These are phyloP conservation scores for Dichotomocladium elegans DNA, from an alignment of 371 early-diverging fungal species.

Conservation along the genomic window DNA sequence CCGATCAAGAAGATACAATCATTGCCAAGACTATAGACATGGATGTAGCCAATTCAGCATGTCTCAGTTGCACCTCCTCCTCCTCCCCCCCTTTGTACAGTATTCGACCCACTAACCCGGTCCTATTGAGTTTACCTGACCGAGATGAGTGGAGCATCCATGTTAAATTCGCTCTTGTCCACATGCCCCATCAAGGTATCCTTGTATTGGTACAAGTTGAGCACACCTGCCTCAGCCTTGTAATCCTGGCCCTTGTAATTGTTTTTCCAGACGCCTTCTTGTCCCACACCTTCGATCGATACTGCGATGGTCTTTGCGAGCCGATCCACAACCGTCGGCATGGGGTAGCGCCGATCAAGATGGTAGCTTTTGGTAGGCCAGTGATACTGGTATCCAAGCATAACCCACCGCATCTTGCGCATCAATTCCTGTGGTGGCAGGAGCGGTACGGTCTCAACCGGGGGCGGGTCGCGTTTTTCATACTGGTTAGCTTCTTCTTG, in stretches of 20 bases:
- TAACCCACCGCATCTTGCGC: slow-evolving; percentile 79
- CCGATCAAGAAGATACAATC: slow-evolving; percentile 82
- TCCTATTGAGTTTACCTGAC: slow-evolving; percentile 49
- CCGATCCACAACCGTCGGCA: slow-evolving; percentile 46
- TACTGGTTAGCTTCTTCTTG: background rate
- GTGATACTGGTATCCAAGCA: slow-evolving; percentile 89
- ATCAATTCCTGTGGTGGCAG: slow-evolving; percentile 49
- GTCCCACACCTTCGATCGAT: slow-evolving; percentile 45
- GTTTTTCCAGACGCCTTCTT: slow-evolving; percentile 21
- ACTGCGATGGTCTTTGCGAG: slow-evolving; percentile 51
- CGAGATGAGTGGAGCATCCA: slow-evolving; percentile 78
- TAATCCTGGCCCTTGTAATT: slow-evolving; percentile 53
- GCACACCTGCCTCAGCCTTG: slow-evolving; percentile 87
- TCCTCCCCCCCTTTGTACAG: no score
- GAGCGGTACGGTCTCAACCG: slow-evolving; percentile 31
- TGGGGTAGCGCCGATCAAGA: slow-evolving; percentile 49
- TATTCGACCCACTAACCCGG: no score
- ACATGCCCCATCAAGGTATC: slow-evolving; percentile 93
- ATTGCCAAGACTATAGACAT: slow-evolving; percentile 60
- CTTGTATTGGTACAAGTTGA: slow-evolving; percentile 88
- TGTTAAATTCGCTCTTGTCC: slow-evolving; percentile 88
- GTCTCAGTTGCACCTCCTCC: no score
- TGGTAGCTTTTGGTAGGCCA: slow-evolving; percentile 84
- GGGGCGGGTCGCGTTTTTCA: slow-evolving; percentile 33
- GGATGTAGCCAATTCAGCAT: no score